Evolutionary conservation across 2,329 filamentous ascomycete genomes (phyloP).

Genomic region (Stemphylium vesicarium): DNA sequence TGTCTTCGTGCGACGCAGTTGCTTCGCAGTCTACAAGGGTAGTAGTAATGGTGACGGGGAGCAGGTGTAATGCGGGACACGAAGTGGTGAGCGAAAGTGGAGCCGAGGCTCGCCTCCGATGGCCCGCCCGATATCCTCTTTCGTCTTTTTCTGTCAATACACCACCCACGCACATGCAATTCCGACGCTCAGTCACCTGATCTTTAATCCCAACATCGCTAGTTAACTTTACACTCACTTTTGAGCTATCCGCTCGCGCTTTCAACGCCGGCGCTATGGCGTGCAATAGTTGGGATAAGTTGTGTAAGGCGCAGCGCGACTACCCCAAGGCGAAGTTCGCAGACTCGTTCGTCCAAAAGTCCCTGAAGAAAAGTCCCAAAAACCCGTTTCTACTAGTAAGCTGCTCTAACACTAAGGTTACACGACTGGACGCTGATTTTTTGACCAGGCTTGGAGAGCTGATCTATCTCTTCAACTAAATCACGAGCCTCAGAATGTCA

Average conservation of each 20-base stretch:
- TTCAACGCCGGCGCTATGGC: conserved; percentile 32
- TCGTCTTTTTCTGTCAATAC: conserved; percentile 18
- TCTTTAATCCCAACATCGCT: conserved; percentile 7
- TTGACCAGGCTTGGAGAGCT: conserved; percentile 41
- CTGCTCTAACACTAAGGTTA: neutral
- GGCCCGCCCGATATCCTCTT: conserved; percentile 14
- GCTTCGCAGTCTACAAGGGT: too few species aligned
- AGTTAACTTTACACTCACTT: neutral
- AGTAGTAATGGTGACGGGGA: neutral
- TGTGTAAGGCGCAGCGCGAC: conserved; percentile 40
- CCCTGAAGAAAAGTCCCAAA: conserved; percentile 44
- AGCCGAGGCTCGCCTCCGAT: conserved; percentile 21
- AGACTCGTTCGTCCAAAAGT: conserved; percentile 38
- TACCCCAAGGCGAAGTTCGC: conserved; percentile 46
- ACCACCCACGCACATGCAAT: conserved; percentile 15
- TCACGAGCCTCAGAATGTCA: conserved; percentile 13
- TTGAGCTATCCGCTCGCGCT: neutral
- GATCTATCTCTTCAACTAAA: conserved; percentile 31
- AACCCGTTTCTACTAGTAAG: conserved; percentile 46
- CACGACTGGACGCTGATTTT: conserved; percentile 4
- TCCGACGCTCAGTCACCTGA: conserved; percentile 8
- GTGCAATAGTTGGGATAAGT: conserved; percentile 44
- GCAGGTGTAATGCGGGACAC: neutral
- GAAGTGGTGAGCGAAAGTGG: conserved; percentile 4
- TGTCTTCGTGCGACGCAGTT: too few species aligned